These are phyloP conservation scores for Pseudogymnoascus sp. DNA, from an alignment of 2,329 filamentous ascomycete genomes.

Conservation along the genomic window DNA sequence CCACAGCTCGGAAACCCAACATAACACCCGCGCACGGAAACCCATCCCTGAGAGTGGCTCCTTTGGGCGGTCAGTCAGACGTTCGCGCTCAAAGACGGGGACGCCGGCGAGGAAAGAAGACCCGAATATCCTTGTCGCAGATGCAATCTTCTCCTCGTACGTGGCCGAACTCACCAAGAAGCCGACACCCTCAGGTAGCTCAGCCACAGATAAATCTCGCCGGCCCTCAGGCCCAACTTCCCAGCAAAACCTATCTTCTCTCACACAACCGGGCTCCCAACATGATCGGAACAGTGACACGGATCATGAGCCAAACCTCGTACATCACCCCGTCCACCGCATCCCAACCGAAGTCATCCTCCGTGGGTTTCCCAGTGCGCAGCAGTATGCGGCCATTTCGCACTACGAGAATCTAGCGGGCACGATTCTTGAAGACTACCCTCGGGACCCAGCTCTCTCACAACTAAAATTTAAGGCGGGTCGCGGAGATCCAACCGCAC, in stretches of 20 bases:
- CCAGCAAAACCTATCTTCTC: slow-evolving; percentile 28
- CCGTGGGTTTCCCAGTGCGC: slow-evolving; percentile 64
- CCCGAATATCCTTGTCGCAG: slow-evolving; percentile 53
- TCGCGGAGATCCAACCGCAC: slow-evolving; percentile 63
- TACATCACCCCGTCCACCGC: slow-evolving; percentile 29
- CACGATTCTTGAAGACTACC: slow-evolving; percentile 86
- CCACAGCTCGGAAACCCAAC: background rate
- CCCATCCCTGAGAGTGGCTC: slow-evolving; percentile 53
- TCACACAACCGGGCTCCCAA: slow-evolving; percentile 22
- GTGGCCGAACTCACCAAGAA: slow-evolving; percentile 36
- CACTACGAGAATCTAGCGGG: slow-evolving; percentile 85
- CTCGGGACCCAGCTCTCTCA: slow-evolving; percentile 69
- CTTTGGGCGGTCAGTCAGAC: slow-evolving; percentile 58
- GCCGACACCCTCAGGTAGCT: slow-evolving; percentile 23
- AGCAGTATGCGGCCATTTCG: slow-evolving; percentile 80
- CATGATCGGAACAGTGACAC: slow-evolving; percentile 25
- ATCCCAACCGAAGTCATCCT: slow-evolving; percentile 73
- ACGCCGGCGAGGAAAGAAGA: slow-evolving; percentile 49
- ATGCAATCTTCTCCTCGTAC: slow-evolving; percentile 54
- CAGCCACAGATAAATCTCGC: slow-evolving; percentile 24
- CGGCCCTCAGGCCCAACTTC: slow-evolving; percentile 25
- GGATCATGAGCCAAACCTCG: slow-evolving; percentile 28
- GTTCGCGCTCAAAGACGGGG: slow-evolving; percentile 54
- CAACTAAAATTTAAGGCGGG: slow-evolving; percentile 66
- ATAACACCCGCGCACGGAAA: slow-evolving; percentile 40